Conservation (phyloP, 768 basidiomycete genomes). For the Lentinus tigrinus region DNA sequence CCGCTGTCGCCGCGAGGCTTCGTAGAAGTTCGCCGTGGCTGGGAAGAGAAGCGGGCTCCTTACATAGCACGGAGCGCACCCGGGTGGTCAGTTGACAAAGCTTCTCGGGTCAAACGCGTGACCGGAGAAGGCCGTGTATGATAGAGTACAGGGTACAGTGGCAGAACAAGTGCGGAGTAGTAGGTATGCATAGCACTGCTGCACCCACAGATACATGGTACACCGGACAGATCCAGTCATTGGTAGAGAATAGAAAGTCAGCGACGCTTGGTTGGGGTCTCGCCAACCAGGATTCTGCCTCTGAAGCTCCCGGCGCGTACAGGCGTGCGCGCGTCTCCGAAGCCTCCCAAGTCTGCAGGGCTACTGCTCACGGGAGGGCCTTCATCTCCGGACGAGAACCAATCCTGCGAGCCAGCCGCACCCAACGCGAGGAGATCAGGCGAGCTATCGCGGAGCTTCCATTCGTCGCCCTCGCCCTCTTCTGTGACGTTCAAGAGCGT, state of each 20-base stretch:
- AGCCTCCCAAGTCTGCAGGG: conserved; percentile 13
- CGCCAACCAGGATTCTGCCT: conserved; percentile 16
- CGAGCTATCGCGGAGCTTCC: conserved; percentile 22
- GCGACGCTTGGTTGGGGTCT: conserved; percentile 25
- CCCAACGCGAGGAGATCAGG: conserved; percentile 21
- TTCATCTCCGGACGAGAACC: neutral
- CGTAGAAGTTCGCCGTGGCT: neutral
- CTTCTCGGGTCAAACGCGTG: no score
- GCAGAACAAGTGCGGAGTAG: no score
- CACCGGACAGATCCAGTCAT: neutral
- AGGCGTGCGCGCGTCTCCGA: neutral
- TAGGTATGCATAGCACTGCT: no score
- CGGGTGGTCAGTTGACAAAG: no score
- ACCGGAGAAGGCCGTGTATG: no score
- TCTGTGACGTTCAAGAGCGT: conserved; percentile 10
- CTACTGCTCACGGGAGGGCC: conserved; percentile 12
- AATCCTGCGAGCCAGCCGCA: conserved; percentile 2
- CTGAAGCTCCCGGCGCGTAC: neutral
- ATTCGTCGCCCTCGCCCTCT: conserved; percentile 26
- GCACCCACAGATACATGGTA: neutral
- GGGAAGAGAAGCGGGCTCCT: neutral
- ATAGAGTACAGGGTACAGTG: no score
- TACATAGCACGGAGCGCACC: no score
- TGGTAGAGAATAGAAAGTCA: neutral
- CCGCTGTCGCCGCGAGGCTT: neutral